Evolutionary conservation across 768 basidiomycete genomes (phyloP).

Genomic region (Tylopilus subfusipes): DNA sequence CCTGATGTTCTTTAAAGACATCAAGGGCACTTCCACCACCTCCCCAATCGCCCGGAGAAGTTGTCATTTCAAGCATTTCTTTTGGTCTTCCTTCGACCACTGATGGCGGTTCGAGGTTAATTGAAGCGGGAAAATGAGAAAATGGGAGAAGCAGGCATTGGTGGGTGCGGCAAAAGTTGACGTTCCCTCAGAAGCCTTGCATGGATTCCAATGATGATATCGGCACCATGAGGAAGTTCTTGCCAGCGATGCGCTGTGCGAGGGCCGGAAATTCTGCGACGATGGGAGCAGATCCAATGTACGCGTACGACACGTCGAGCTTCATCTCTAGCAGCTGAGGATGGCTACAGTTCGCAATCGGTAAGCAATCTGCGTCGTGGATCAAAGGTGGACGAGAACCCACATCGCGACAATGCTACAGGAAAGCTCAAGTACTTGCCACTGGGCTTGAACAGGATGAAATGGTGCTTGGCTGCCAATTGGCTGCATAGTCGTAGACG

Average conservation of each 20-base stretch:
- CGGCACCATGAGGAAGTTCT: constrained; percentile 21
- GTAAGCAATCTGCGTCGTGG: not conserved
- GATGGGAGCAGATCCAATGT: constrained; percentile 14
- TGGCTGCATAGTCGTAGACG: too few species aligned
- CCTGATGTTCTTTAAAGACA: too few species aligned
- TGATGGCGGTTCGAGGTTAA: not conserved
- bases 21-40: too few species aligned
- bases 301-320: constrained; percentile 18
- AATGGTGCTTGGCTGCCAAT: too few species aligned
- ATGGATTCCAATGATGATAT: constrained; percentile 22
- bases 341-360: constrained; percentile 4
- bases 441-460: too few species aligned
- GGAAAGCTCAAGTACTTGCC: too few species aligned
- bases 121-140: not conserved
- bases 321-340: constrained; percentile 21
- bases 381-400: not conserved
- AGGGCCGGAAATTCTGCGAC: constrained; percentile 12
- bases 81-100: too few species aligned
- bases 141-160: not conserved
- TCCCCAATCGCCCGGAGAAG: too few species aligned
- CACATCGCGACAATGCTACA: constrained; percentile 20
- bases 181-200: constrained; percentile 11
- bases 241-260: constrained; percentile 13
- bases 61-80: too few species aligned
- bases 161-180: too few species aligned